These are phyloP conservation scores for Hanseniaspora thailandica DNA, from an alignment of 805 yeast genomes.

Conservation along the genomic window DNA sequence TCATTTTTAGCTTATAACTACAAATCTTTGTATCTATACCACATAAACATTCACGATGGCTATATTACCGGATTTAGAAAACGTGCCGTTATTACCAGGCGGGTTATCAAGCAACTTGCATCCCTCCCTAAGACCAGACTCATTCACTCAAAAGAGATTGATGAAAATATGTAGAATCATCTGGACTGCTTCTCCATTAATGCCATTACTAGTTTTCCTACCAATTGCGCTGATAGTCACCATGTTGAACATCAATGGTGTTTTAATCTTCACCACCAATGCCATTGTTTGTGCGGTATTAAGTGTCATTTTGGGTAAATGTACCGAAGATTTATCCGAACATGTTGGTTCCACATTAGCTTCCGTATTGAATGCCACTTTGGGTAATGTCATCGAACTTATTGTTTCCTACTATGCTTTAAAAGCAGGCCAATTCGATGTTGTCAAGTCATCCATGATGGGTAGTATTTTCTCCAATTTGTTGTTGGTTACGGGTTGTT, in stretches of 20 bases:
- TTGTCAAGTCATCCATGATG: constrained; percentile 94
- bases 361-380: constrained; percentile 88
- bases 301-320: constrained; percentile 79
- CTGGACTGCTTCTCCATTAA: constrained; percentile 55
- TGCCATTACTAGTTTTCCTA: constrained; percentile 66
- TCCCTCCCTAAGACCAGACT: constrained; percentile 3
- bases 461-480: constrained; percentile 86
- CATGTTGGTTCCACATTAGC: constrained; percentile 88
- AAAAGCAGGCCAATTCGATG: constrained; percentile 71
- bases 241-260: constrained; percentile 45
- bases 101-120: constrained; percentile 14
- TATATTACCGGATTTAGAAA: neutral
- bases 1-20: neutral
- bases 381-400: constrained; percentile 95
- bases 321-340: constrained; percentile 84
- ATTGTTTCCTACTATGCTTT: constrained; percentile 89
- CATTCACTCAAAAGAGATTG: constrained; percentile 19
- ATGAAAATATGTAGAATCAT: constrained; percentile 24
- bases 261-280: constrained; percentile 76
- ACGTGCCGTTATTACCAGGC: constrained; percentile 9
- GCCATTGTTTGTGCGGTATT: constrained; percentile 54
- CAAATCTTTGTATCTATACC: too few species aligned
- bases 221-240: constrained; percentile 70
- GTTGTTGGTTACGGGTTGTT: constrained; percentile 84
- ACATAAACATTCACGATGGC: neutral